Evolutionary conservation across 2,329 filamentous ascomycete genomes (phyloP).

Genomic region (Aureobasidium sp.): DNA sequence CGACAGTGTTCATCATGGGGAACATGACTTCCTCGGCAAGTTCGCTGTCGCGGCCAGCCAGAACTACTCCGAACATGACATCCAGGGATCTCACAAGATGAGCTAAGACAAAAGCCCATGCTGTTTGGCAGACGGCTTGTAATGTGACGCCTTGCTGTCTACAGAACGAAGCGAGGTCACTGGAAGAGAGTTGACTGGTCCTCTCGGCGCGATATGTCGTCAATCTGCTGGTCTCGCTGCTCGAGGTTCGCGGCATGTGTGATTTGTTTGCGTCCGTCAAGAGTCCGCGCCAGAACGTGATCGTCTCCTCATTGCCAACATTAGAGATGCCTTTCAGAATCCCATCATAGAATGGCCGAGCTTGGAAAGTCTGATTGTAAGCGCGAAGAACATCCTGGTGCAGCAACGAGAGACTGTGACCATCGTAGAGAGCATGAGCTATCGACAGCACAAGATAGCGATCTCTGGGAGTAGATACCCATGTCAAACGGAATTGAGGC

Average conservation of each 20-base stretch:
- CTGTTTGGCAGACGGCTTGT: conserved; percentile 69
- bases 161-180: conserved; percentile 53
- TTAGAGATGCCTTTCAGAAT: conserved; percentile 51
- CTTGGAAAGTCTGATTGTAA: conserved; percentile 45
- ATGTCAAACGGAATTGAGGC: conserved; percentile 32
- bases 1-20: conserved; percentile 87
- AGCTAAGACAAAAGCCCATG: conserved; percentile 67
- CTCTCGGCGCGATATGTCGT: conserved; percentile 40
- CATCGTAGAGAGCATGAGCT: conserved; percentile 83
- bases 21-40: conserved; percentile 64
- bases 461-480: conserved; percentile 30
- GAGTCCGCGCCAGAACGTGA: conserved; percentile 64
- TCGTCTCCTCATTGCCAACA: conserved; percentile 41
- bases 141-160: conserved; percentile 60
- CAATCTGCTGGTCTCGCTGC: conserved; percentile 15
- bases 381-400: conserved; percentile 63
- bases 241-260: conserved; percentile 31
- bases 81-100: conserved; percentile 59
- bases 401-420: conserved; percentile 70
- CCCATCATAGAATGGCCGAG: conserved; percentile 44
- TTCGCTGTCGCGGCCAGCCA: conserved; percentile 76
- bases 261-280: conserved; percentile 47
- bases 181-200: conserved; percentile 37
- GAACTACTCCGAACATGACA: conserved; percentile 71
- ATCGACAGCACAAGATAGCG: conserved; percentile 60